A percentile compares a stretch with the other conserved stretches of the same genome.
Evolutionary conservation across 2,329 filamentous ascomycete species (phyloP).

Genomic region (Podosphaera xanthii): DNA sequence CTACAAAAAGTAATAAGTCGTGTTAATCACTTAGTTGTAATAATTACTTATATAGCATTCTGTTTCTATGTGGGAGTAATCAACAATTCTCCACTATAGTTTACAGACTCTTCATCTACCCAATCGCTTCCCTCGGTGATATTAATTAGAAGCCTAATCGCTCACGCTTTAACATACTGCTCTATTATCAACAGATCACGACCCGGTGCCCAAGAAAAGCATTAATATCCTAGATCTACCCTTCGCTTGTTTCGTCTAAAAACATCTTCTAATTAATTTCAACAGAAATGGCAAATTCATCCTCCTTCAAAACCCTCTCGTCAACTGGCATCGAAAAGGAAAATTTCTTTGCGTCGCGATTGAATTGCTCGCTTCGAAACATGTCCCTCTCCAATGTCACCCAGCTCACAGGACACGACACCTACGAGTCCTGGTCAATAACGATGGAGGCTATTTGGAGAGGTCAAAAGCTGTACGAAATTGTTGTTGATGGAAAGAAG

Average conservation of each 20-base stretch:
- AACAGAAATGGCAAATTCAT: not conserved
- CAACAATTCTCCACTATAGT: no score
- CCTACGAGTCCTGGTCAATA: not conserved
- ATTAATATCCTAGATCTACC: not conserved
- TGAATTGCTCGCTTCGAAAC: not conserved
- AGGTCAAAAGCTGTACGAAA: not conserved
- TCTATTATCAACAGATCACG: not conserved
- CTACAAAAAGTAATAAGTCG: no score
- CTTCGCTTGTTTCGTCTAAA: not conserved
- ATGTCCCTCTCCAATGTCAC: not conserved
- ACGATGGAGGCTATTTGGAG: not conserved
- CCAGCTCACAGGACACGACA: not conserved
- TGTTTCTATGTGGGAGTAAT: no score
- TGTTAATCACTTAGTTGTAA: no score
- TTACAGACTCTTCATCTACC: no score
- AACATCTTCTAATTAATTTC: not conserved
- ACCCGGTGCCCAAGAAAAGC: not conserved
- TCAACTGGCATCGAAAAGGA: not conserved
- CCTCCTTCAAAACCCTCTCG: not conserved
- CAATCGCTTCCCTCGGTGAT: no score
- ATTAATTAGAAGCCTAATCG: no score
- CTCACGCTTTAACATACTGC: not conserved
- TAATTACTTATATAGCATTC: no score
- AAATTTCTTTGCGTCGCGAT: not conserved
- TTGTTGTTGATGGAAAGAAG: not conserved